Evolutionary conservation across 2,329 filamentous ascomycete genomes (phyloP).

Genomic region (Aspergillus pseudoglaucus): DNA sequence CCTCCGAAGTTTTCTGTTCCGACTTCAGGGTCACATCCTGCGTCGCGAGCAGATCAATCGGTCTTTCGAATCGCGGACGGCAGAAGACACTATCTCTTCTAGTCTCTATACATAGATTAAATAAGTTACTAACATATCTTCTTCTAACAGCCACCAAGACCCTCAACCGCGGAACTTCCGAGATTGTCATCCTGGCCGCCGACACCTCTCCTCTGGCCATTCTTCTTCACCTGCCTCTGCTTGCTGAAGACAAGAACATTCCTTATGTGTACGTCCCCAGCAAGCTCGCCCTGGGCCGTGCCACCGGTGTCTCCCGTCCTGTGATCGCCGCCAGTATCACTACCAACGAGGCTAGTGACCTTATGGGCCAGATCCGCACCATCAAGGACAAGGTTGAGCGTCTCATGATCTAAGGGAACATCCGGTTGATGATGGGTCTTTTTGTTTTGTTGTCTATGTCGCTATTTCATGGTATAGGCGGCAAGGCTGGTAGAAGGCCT

Average conservation of each 20-base stretch:
- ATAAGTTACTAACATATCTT: constrained; percentile 3
- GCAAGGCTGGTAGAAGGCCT: too few species aligned
- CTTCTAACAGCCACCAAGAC: constrained; percentile 62
- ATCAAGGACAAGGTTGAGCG: constrained; percentile 95
- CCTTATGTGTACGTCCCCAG: constrained; percentile 65
- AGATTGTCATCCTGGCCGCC: constrained; percentile 82
- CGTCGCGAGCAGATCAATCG: too few species aligned
- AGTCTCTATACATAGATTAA: too few species aligned
- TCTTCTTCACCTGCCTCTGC: constrained; percentile 78
- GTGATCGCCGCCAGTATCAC: constrained; percentile 88
- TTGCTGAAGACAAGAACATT: constrained; percentile 72
- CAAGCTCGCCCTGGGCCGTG: constrained; percentile 80
- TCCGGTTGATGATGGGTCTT: constrained; percentile 3
- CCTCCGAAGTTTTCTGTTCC: too few species aligned
- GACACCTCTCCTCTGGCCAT: constrained; percentile 85
- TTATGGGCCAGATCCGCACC: constrained; percentile 77
- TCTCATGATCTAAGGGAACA: constrained; percentile 68
- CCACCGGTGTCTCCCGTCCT: constrained; percentile 79
- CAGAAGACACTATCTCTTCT: too few species aligned
- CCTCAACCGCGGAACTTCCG: constrained; percentile 81
- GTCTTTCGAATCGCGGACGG: too few species aligned
- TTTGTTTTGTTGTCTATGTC: too few species aligned
- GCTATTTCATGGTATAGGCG: too few species aligned
- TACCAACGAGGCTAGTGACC: constrained; percentile 82
- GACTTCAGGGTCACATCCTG: too few species aligned